Evolutionary conservation across 192 early-diverging fungal genomes (phyloP).

Genomic region (Neocallimastix lanati): DNA sequence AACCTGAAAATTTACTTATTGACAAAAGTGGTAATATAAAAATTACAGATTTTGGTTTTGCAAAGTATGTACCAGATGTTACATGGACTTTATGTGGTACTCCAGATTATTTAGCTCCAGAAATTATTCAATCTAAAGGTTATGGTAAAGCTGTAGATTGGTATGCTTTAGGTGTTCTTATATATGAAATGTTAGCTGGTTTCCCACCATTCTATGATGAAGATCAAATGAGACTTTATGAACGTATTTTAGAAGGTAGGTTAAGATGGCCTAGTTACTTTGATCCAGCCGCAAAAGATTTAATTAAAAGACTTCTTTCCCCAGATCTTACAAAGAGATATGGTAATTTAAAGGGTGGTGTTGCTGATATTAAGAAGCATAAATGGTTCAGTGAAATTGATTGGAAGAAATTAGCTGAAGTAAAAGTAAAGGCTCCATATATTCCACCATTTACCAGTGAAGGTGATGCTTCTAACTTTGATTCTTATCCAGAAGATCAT

Average conservation of each 20-base stretch:
- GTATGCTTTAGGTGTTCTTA: conserved; percentile 83
- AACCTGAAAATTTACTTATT: conserved; percentile 71
- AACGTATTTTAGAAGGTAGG: conserved; percentile 73
- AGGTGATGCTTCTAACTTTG: conserved; percentile 89
- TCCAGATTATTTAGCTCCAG: too few relatives aligned
- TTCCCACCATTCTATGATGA: conserved; percentile 93
- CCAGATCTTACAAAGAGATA: conserved; percentile 66
- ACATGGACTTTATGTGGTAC: conserved; percentile 74
- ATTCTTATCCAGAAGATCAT: conserved; percentile 79
- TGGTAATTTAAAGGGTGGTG: conserved; percentile 70
- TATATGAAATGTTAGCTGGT: conserved; percentile 90
- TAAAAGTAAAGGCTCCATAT: conserved; percentile 69
- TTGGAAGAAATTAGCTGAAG: conserved; percentile 55
- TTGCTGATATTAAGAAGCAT: conserved; percentile 80
- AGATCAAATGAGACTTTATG: conserved; percentile 79
- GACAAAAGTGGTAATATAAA: conserved; percentile 60
- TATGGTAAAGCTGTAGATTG: conserved; percentile 88
- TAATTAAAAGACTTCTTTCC: conserved; percentile 61
- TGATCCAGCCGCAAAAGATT: conserved; percentile 60
- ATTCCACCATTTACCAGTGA: conserved; percentile 60
- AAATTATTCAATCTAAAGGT: conserved; percentile 86
- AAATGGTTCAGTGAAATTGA: conserved; percentile 88
- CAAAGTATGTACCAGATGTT: conserved; percentile 58
- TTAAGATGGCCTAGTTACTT: conserved; percentile 77
- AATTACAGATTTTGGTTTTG: conserved; percentile 79